Percentiles rank a stretch among this genome's conserved stretches.
phyloP scores from a whole-genome alignment of 2,329 filamentous ascomycete genomes.

The Ilyonectria sp. region DNA sequence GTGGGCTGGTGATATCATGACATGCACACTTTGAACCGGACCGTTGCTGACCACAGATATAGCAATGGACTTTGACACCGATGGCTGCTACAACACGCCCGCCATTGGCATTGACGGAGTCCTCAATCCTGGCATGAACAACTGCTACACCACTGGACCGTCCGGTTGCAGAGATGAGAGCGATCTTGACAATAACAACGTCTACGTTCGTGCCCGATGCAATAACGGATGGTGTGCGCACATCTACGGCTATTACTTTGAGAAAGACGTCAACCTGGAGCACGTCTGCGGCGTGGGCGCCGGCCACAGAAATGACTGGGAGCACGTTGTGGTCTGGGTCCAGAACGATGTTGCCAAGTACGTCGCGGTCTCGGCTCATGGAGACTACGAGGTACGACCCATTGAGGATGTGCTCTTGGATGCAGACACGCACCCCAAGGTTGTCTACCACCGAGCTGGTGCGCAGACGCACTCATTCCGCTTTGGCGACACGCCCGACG shows the following conservation, averaged over 20 bases:
- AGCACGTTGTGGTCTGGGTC: background rate
- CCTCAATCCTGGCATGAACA: constrained; percentile 50
- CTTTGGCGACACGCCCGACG: background rate
- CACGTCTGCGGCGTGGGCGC: background rate
- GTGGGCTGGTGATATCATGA: background rate
- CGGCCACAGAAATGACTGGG: background rate
- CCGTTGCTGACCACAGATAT: background rate
- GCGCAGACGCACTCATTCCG: background rate
- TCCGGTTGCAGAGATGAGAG: constrained; percentile 52
- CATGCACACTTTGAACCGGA: background rate
- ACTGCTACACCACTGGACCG: constrained; percentile 47
- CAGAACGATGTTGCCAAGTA: background rate
- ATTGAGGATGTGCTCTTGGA: background rate
- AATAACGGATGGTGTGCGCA: constrained; percentile 62
- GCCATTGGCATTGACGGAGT: constrained; percentile 55
- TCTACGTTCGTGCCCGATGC: constrained; percentile 60
- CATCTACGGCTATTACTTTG: constrained; percentile 63
- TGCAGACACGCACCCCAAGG: background rate
- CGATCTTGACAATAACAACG: constrained; percentile 57
- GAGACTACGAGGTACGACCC: background rate
- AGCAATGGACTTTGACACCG: background rate
- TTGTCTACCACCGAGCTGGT: background rate
- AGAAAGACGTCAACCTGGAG: constrained; percentile 50
- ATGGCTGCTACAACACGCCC: constrained; percentile 58
- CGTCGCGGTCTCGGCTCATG: background rate